phyloP scores from a whole-genome alignment of 345 rosid genomes.

The Litchi chinensis region DNA sequence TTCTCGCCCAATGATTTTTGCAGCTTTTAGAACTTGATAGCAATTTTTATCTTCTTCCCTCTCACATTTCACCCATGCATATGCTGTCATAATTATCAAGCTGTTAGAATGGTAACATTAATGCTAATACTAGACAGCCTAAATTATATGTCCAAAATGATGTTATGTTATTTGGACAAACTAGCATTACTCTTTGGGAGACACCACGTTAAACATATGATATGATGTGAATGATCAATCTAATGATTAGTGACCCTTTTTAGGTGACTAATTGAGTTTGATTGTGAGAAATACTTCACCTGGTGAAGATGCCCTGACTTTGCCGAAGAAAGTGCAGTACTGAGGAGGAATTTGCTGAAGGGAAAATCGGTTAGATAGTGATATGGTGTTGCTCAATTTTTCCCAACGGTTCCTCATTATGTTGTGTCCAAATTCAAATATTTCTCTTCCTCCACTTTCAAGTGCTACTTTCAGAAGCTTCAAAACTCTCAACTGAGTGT shows the following conservation, averaged over 20 bases:
- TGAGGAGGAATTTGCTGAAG: slow-evolving; percentile 41
- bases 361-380: slow-evolving; percentile 59
- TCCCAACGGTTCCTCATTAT: slow-evolving; percentile 56
- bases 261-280: background rate
- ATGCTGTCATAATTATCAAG: slow-evolving; percentile 43
- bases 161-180: too few species aligned
- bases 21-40: slow-evolving; percentile 43
- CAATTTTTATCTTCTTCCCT: slow-evolving; percentile 52
- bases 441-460: slow-evolving; percentile 29
- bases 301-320: slow-evolving; percentile 41
- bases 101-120: background rate
- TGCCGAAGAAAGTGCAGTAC: slow-evolving; percentile 44
- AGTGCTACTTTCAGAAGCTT: slow-evolving; percentile 52
- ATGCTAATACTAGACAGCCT: background rate
- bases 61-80: slow-evolving; percentile 74
- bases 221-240: too few species aligned
- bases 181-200: too few species aligned
- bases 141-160: too few species aligned
- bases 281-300: slow-evolving; percentile 23
- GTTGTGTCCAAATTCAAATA: slow-evolving; percentile 51
- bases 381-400: slow-evolving; percentile 28
- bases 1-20: slow-evolving; percentile 47
- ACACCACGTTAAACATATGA: too few species aligned
- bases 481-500: slow-evolving; percentile 54
- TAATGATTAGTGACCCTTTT: too few species aligned